phyloP scores from a whole-genome alignment of 805 yeast species.

The Hanseniaspora lachancei region DNA sequence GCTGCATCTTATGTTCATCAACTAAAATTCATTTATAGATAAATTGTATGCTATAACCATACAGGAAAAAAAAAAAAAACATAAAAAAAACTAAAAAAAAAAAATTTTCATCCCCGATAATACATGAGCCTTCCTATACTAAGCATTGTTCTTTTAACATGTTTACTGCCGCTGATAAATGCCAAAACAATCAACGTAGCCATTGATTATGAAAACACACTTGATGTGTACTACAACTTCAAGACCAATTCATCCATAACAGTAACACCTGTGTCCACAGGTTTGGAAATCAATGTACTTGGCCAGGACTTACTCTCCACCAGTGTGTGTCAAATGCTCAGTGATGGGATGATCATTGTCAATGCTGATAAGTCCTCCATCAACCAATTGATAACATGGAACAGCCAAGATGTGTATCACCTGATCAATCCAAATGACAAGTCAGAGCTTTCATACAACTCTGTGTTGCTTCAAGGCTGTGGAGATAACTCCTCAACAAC shows the following conservation, averaged over 20 bases:
- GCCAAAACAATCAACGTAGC: constrained; percentile 14
- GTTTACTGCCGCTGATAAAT: constrained; percentile 7
- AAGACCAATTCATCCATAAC: constrained; percentile 15
- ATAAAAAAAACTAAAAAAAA: too few species aligned
- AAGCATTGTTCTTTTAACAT: constrained; percentile 16
- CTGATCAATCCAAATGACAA: constrained; percentile 16
- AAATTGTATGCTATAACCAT: too few species aligned
- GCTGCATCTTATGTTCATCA: too few species aligned
- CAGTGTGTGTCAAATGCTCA: constrained; percentile 17
- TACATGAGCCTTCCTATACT: not conserved
- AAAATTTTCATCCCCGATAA: too few species aligned
- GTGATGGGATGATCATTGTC: constrained; percentile 20
- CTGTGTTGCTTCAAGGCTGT: constrained; percentile 18
- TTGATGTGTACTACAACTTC: constrained; percentile 19
- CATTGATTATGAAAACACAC: constrained; percentile 17
- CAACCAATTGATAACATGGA: constrained; percentile 20
- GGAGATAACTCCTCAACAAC: constrained; percentile 2
- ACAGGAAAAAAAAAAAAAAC: too few species aligned
- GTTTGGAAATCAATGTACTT: constrained; percentile 16
- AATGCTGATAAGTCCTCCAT: constrained; percentile 16
- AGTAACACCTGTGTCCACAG: constrained; percentile 17
- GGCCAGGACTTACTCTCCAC: not conserved
- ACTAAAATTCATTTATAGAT: too few species aligned
- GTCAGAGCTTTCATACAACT: constrained; percentile 16
- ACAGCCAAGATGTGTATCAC: constrained; percentile 20